phyloP scores from a whole-genome alignment of 495 filamentous ascomycete genomes.

The Bryoglossum gracile region DNA sequence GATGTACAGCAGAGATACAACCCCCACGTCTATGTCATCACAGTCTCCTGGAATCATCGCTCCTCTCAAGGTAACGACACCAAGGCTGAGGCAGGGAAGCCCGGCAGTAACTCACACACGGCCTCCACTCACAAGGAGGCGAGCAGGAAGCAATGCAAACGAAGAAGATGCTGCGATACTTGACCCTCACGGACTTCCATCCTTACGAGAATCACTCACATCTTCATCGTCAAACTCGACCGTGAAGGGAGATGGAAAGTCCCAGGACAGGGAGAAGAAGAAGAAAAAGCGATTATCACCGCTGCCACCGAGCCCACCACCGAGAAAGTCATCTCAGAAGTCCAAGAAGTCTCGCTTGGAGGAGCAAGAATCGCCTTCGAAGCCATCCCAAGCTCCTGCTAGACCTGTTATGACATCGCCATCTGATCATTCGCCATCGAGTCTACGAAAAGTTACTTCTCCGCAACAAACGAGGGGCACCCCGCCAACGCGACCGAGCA shows the following conservation, averaged over 20 bases:
- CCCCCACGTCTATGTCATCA: conserved; percentile 94
- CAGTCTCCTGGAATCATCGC: conserved; percentile 75
- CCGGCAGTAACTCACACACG: conserved; percentile 54
- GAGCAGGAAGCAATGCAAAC: conserved; percentile 44
- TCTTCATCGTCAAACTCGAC: conserved; percentile 56
- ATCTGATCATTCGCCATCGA: conserved; percentile 1
- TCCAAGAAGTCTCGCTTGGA: conserved; percentile 31
- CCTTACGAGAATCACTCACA: conserved; percentile 54
- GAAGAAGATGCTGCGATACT: conserved; percentile 40
- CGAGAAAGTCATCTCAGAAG: conserved; percentile 56
- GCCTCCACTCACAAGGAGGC: conserved; percentile 59
- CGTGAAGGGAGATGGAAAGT: conserved; percentile 36
- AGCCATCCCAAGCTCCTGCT: conserved; percentile 25
- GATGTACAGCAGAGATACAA: conserved; percentile 81
- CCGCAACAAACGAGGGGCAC: conserved; percentile 19
- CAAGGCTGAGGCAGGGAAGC: conserved; percentile 56
- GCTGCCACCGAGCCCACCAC: conserved; percentile 53
- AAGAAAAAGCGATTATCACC: conserved; percentile 38
- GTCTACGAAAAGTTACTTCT: not conserved
- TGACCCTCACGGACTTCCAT: conserved; percentile 51
- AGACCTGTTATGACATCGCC: conserved; percentile 23
- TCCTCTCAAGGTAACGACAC: conserved; percentile 44
- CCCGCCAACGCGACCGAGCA: conserved; percentile 62
- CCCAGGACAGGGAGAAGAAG: conserved; percentile 36
- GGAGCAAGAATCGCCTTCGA: conserved; percentile 27